Evolutionary conservation across 2,329 filamentous ascomycete species (phyloP).

Genomic region (Akanthomyces lecanii): DNA sequence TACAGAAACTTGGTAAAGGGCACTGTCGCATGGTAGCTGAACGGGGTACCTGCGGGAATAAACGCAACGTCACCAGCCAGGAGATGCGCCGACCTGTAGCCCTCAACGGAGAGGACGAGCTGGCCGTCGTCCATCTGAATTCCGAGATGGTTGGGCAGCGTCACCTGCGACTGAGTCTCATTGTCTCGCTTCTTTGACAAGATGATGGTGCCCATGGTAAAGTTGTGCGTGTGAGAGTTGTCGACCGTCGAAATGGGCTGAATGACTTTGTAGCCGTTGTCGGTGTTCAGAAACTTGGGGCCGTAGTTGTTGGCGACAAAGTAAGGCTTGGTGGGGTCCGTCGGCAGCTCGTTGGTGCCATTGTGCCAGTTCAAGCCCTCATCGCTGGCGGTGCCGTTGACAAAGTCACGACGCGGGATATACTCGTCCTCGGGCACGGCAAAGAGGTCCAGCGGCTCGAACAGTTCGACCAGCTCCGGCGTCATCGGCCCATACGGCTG

Average conservation of each 20-base stretch:
- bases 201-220: conserved; percentile 23
- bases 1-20: conserved; percentile 27
- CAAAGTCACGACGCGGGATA: conserved; percentile 21
- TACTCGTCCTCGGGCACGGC: conserved; percentile 17
- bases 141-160: conserved; percentile 21
- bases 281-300: conserved; percentile 22
- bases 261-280: conserved; percentile 23
- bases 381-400: conserved; percentile 22
- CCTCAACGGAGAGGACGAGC: conserved; percentile 22
- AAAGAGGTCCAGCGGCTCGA: conserved; percentile 20
- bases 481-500: conserved; percentile 21
- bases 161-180: conserved; percentile 16
- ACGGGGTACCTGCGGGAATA: conserved; percentile 21
- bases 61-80: conserved; percentile 28
- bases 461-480: conserved; percentile 11
- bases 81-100: conserved; percentile 23
- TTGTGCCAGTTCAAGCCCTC: conserved; percentile 21
- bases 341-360: conserved; percentile 20
- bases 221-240: conserved; percentile 20
- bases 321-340: conserved; percentile 18
- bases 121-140: conserved; percentile 27
- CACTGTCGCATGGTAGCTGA: conserved; percentile 24
- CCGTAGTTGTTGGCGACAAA: conserved; percentile 24
- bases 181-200: conserved; percentile 19
- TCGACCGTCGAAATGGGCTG: conserved; percentile 20